Evolutionary conservation across 495 filamentous ascomycete genomes (phyloP).

Genomic region (Neurospora africana): DNA sequence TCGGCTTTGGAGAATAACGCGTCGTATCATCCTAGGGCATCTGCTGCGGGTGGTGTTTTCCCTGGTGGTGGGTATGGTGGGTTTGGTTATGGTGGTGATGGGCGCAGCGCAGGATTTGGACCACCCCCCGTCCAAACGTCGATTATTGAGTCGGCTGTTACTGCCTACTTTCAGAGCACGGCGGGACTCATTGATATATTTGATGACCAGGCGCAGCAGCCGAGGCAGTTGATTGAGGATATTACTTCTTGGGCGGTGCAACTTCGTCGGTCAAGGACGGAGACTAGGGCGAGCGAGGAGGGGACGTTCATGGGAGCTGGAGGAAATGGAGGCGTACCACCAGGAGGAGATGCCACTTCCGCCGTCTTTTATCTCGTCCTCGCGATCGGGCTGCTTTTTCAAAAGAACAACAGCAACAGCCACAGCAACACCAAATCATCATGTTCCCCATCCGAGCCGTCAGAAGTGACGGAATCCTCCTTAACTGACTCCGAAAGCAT

Average conservation of each 20-base stretch:
- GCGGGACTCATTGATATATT: conserved; percentile 32
- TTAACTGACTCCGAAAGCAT: conserved; percentile 30
- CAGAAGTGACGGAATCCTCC: background rate
- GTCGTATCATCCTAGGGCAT: conserved; percentile 4
- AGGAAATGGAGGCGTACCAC: conserved; percentile 6
- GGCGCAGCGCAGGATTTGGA: background rate
- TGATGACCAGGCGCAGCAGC: conserved; percentile 14
- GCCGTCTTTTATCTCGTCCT: conserved; percentile 50
- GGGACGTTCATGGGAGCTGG: background rate
- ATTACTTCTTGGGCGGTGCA: conserved; percentile 22
- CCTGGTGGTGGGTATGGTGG: background rate
- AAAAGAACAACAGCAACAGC: conserved; percentile 16
- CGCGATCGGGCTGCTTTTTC: conserved; percentile 43
- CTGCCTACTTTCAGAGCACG: conserved; percentile 28
- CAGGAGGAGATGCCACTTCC: conserved; percentile 29
- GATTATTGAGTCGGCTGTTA: conserved; percentile 13
- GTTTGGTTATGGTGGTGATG: background rate
- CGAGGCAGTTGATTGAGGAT: conserved; percentile 11
- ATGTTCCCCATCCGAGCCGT: background rate
- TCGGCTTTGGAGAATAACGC: conserved; percentile 48
- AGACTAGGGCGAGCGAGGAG: background rate
- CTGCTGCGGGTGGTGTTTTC: background rate
- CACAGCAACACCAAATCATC: background rate
- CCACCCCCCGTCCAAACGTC: conserved; percentile 14
- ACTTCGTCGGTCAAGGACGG: background rate